A percentile compares a stretch with the other conserved stretches of the same genome.
Evolutionary conservation across 805 yeast genomes (phyloP).

Genomic region (Kazachstania viticola): DNA sequence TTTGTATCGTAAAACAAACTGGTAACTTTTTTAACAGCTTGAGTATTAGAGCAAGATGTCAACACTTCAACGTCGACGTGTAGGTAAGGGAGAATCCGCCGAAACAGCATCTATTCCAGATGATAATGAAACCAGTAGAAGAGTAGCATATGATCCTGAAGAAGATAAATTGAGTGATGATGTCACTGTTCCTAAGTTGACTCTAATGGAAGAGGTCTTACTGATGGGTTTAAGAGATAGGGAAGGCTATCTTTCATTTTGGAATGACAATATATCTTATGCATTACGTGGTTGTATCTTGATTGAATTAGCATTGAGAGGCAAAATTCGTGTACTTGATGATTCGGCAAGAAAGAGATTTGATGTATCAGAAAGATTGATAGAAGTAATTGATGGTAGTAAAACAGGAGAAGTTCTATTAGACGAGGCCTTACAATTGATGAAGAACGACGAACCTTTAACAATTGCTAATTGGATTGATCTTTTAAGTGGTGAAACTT

Average conservation of each 20-base stretch:
- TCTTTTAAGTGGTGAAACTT: constrained; percentile 86
- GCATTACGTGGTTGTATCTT: constrained; percentile 91
- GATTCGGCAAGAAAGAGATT: constrained; percentile 88
- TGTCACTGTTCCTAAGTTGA: constrained; percentile 55
- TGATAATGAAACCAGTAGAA: constrained; percentile 30
- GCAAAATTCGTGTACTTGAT: constrained; percentile 76
- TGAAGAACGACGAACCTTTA: constrained; percentile 73
- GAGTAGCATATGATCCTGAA: constrained; percentile 72
- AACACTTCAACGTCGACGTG: constrained; percentile 70
- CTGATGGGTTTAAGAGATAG: constrained; percentile 88
- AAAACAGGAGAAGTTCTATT: constrained; percentile 91
- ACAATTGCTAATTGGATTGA: constrained; percentile 88
- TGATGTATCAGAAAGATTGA: constrained; percentile 74
- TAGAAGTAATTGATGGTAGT: constrained; percentile 75
- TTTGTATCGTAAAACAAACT: too few relatives aligned
- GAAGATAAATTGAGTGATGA: constrained; percentile 31
- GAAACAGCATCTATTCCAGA: background rate
- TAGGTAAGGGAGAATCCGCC: constrained; percentile 31
- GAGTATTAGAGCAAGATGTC: too few relatives aligned
- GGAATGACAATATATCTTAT: constrained; percentile 97
- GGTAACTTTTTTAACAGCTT: too few relatives aligned
- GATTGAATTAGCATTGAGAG: constrained; percentile 84
- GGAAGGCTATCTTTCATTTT: constrained; percentile 91
- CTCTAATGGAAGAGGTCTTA: constrained; percentile 93
- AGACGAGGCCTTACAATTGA: constrained; percentile 85